These are phyloP conservation scores for Barnettozyma populi DNA, from an alignment of 805 yeast genomes.

Conservation along the genomic window DNA sequence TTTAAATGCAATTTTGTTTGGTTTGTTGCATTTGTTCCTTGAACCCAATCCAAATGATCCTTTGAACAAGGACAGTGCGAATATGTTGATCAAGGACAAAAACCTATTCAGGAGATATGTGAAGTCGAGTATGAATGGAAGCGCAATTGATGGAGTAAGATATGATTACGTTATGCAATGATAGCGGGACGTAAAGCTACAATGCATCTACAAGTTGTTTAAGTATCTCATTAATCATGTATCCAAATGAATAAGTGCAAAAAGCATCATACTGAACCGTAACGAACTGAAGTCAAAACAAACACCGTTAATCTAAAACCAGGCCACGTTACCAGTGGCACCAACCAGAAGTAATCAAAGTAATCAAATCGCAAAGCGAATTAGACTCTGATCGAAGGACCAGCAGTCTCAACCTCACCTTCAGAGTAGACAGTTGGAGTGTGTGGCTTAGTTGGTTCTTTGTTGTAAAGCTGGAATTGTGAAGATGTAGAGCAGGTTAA, in stretches of 20 bases:
- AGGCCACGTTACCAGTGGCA: neutral
- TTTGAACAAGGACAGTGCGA: constrained; percentile 85
- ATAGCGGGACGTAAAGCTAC: neutral
- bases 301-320: neutral
- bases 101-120: constrained; percentile 54
- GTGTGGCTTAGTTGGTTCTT: constrained; percentile 17
- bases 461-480: constrained; percentile 21
- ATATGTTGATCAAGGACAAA: constrained; percentile 41
- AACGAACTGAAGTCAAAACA: neutral
- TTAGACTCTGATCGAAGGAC: constrained; percentile 25
- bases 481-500: constrained; percentile 12
- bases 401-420: constrained; percentile 28
- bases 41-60: constrained; percentile 95
- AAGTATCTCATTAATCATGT: neutral
- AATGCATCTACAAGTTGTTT: neutral
- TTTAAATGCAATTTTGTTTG: constrained; percentile 74
- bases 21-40: constrained; percentile 75
- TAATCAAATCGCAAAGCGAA: neutral
- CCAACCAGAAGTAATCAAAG: neutral
- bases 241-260: neutral
- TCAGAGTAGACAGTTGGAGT: constrained; percentile 27
- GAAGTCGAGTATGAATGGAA: constrained; percentile 65
- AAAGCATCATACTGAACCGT: neutral
- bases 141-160: constrained; percentile 44
- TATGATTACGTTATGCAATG: constrained; percentile 56